Conservation (phyloP, 768 basidiomycete genomes). For the Phaffia australis region DNA sequence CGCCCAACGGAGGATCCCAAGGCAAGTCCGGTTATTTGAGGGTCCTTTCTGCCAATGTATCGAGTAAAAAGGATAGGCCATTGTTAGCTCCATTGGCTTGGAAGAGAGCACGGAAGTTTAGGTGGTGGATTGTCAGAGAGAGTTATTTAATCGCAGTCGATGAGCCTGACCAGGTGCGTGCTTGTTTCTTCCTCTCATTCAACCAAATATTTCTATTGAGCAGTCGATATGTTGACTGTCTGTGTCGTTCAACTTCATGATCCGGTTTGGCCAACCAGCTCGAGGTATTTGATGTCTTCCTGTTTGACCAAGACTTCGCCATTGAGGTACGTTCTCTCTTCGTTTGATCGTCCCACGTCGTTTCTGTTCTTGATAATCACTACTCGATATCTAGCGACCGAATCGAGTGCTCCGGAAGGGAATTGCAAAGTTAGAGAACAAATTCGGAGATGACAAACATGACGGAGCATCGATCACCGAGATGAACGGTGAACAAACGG, state of each 20-base stretch:
- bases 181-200: background rate
- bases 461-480: conserved; percentile 20
- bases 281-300: conserved; percentile 85
- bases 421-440: conserved; percentile 41
- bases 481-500: conserved; percentile 26
- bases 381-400: conserved; percentile 45
- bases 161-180: conserved; percentile 69
- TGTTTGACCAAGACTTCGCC: conserved; percentile 75
- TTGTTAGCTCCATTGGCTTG: conserved; percentile 40
- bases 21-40: conserved; percentile 77
- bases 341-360: background rate
- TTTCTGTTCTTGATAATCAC: too few species aligned
- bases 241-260: background rate
- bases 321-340: conserved; percentile 45
- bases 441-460: background rate
- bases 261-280: conserved; percentile 42
- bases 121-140: conserved; percentile 88
- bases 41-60: conserved; percentile 34
- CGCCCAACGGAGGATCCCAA: conserved; percentile 62
- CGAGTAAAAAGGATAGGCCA: conserved; percentile 36
- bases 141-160: conserved; percentile 77
- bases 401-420: conserved; percentile 79
- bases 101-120: conserved; percentile 47
- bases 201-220: background rate
- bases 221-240: background rate